Conservation (phyloP, 306 rosid genomes). For the Argentina anserina region DNA sequence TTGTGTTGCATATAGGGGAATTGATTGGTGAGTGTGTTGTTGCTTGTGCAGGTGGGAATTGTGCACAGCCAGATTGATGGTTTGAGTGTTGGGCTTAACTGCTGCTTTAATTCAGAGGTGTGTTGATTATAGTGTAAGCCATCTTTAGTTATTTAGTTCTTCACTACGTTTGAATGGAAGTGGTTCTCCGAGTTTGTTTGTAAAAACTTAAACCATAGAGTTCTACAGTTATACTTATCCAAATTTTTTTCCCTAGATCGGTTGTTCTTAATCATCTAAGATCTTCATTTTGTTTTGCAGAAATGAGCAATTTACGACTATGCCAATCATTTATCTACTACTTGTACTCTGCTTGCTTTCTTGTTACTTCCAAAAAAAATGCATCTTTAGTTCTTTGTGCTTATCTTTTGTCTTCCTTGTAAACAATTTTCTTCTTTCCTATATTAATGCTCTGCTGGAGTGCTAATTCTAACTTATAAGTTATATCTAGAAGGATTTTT, state of each 20-base stretch:
- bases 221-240: constrained; percentile 49
- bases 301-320: constrained; percentile 15
- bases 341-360: constrained; percentile 13
- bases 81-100: constrained; percentile 57
- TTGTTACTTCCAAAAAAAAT: constrained; percentile 16
- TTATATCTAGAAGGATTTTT: neutral
- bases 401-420: neutral
- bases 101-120: constrained; percentile 71
- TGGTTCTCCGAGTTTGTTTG: constrained; percentile 62
- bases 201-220: constrained; percentile 49
- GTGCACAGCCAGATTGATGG: constrained; percentile 43
- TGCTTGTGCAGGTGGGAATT: constrained; percentile 67
- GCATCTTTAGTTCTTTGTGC: constrained; percentile 16
- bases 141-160: constrained; percentile 44
- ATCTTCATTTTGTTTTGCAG: constrained; percentile 29
- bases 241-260: constrained; percentile 35
- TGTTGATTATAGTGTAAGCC: constrained; percentile 68
- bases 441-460: neutral
- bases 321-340: constrained; percentile 15
- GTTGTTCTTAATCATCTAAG: constrained; percentile 24
- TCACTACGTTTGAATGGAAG: constrained; percentile 55
- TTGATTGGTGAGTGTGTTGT: constrained; percentile 22
- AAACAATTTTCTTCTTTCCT: neutral
- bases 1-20: neutral
- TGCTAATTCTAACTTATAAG: no score